Evolutionary conservation across 2,329 filamentous ascomycete genomes (phyloP).

Genomic region (Trichothecium roseum): DNA sequence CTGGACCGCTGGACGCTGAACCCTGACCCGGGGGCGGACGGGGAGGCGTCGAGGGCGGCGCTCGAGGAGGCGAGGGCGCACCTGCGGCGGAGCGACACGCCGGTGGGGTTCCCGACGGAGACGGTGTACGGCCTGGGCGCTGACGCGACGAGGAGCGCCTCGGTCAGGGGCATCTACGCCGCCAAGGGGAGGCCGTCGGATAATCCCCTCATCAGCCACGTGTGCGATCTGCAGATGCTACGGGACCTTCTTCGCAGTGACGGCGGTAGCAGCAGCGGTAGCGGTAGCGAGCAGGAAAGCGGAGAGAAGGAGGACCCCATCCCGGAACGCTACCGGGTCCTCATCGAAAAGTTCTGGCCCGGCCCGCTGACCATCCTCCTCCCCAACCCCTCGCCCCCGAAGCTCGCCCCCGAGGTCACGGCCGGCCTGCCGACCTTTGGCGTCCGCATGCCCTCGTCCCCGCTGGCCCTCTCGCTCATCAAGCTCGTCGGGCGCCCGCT

Average conservation of each 20-base stretch:
- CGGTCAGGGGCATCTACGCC: constrained; percentile 84
- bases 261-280: no score
- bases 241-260: constrained; percentile 50
- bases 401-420: constrained; percentile 83
- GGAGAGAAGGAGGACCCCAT: constrained; percentile 32
- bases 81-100: constrained; percentile 55
- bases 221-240: constrained; percentile 72
- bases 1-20: constrained; percentile 33
- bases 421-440: constrained; percentile 78
- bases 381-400: constrained; percentile 58
- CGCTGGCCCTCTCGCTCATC: constrained; percentile 82
- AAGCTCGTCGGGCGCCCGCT: constrained; percentile 66
- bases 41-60: constrained; percentile 20
- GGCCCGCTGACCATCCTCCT: constrained; percentile 87
- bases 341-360: constrained; percentile 85
- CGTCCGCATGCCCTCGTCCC: constrained; percentile 75
- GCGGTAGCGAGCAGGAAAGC: constrained; percentile 5
- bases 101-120: constrained; percentile 93
- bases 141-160: constrained; percentile 75
- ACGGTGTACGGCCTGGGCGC: constrained; percentile 97
- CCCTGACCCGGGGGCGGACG: constrained; percentile 10
- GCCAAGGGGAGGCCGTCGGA: constrained; percentile 87
- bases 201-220: constrained; percentile 90
- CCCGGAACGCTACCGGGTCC: constrained; percentile 63
- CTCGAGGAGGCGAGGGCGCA: constrained; percentile 57